Percentiles rank a stretch among this genome's conserved stretches.
Evolutionary conservation across 768 basidiomycete genomes (phyloP).

Genomic region (Panaeolus cyanescens): DNA sequence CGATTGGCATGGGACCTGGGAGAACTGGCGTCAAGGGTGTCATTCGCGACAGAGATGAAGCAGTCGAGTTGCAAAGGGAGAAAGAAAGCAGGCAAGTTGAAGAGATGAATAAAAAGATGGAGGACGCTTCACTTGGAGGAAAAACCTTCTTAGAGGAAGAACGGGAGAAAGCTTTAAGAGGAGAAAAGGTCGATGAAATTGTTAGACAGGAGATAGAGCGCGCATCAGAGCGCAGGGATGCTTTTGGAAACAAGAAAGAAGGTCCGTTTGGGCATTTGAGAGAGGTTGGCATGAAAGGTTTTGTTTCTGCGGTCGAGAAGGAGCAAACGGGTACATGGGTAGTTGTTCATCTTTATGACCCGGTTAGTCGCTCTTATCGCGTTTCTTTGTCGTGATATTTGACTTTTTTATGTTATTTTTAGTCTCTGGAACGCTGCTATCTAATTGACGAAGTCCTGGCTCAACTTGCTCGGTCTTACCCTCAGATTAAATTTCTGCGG

Average conservation of each 20-base stretch:
- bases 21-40: slow-evolving; percentile 90
- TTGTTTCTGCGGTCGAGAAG: slow-evolving; percentile 71
- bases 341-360: slow-evolving; percentile 83
- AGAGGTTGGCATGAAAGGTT: slow-evolving; percentile 77
- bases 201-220: slow-evolving; percentile 45
- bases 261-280: slow-evolving; percentile 59
- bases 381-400: slow-evolving; percentile 3
- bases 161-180: slow-evolving; percentile 46
- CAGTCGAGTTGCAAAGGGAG: slow-evolving; percentile 53
- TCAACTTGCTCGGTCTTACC: slow-evolving; percentile 67
- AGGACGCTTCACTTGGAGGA: slow-evolving; percentile 63
- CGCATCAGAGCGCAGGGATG: slow-evolving; percentile 35
- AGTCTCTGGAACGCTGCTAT: slow-evolving; percentile 81
- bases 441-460: slow-evolving; percentile 67
- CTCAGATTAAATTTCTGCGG: slow-evolving; percentile 80
- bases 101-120: slow-evolving; percentile 57
- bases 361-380: slow-evolving; percentile 47
- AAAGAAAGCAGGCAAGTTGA: slow-evolving; percentile 54
- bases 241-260: slow-evolving; percentile 37
- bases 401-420: slow-evolving; percentile 4
- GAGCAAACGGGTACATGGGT: slow-evolving; percentile 76
- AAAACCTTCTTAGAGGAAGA: slow-evolving; percentile 82
- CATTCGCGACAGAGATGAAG: slow-evolving; percentile 79
- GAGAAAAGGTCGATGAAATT: slow-evolving; percentile 48
- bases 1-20: slow-evolving; percentile 85